Evolutionary conservation across 495 filamentous ascomycete genomes (phyloP), one percentile per base, ranked within the genome.

Genomic region (Apiosordaria backusii): DNA sequence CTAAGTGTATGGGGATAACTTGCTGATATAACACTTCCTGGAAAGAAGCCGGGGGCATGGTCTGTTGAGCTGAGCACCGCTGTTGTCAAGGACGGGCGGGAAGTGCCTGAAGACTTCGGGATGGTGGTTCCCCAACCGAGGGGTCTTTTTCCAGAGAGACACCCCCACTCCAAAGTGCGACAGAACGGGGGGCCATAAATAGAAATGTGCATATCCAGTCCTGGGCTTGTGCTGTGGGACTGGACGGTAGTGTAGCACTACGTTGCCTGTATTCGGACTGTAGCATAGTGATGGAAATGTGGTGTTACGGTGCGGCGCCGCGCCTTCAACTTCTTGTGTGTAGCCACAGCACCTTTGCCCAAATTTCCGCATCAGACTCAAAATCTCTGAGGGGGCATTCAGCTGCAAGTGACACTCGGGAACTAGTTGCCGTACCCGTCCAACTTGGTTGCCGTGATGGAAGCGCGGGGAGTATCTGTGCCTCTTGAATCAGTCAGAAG

Each of bases 121-220:
- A 55, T 23, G n/a, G 52, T 55, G n/a, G 52, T 55, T 55, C 21
- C 21, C 52, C 52, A 55, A 23, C 22, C 52, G 19, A 23, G 21
- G 1, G 22, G 52, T 4, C 18, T 22, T 55, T 45, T 45, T 45
- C 9, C 35, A 45, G 35, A 45, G 35, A 13, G 35, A 10, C 35
- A 45, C 52, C 52, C 52, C 52, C 52, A 55, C 52, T 55, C 22
- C 16, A 13, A n/a, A 21, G 52, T 55, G 52, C 52, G 52, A 55
- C 52, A 23, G 52, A 23, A 55, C 52, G 52, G 52, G 40, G 22
- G 6, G 19, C 52, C 52, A 55, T 55, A 55, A 55, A 55, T 55
- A 55, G 52, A 55, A 55, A 21, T 21, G 22, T 45, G 35, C 35
- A 45, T 45, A 2, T 13, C 10, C 35, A 29, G 27, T 29, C 27